Evolutionary conservation across 83 land plant species (phyloP).

Genomic region (Diphasiastrum complanatum): DNA sequence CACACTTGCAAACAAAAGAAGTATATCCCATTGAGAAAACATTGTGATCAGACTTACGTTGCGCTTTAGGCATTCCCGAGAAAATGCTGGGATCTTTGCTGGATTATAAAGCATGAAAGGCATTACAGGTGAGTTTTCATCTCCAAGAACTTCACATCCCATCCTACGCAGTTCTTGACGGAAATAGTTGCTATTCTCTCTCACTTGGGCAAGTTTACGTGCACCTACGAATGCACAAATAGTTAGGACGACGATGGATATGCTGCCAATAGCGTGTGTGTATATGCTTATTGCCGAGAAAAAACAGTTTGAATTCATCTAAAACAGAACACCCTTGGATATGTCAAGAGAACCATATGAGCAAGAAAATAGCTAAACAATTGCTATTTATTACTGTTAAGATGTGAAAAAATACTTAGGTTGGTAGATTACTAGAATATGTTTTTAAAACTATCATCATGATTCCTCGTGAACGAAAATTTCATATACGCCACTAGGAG

Average conservation of each 20-base stretch:
- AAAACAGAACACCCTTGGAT: too few relatives aligned
- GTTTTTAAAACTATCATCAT: too few relatives aligned
- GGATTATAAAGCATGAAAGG: constrained; percentile 98
- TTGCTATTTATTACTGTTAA: too few relatives aligned
- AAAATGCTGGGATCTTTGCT: constrained; percentile 81
- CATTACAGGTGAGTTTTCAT: constrained; percentile 92
- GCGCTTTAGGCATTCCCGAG: constrained; percentile 75
- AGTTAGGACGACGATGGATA: background rate
- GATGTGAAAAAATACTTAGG: too few relatives aligned
- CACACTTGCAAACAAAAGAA: background rate
- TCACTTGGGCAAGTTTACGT: constrained; percentile 61
- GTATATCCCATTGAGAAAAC: background rate
- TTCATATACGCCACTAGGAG: too few relatives aligned
- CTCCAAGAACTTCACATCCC: constrained; percentile 96
- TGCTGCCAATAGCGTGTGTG: background rate
- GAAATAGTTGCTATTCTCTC: constrained; percentile 91
- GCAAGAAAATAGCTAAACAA: too few relatives aligned
- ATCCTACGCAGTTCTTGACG: constrained; percentile 75
- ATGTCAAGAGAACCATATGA: too few relatives aligned
- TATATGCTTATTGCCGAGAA: too few relatives aligned
- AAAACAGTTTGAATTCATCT: too few relatives aligned
- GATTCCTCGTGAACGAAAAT: too few relatives aligned
- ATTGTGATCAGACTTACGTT: constrained; percentile 45
- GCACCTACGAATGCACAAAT: constrained; percentile 46
- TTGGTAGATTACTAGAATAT: too few relatives aligned